Base-by-base conservation (phyloP, 2,329 filamentous ascomycete genomes). In the Ilyonectria destructans region DNA sequence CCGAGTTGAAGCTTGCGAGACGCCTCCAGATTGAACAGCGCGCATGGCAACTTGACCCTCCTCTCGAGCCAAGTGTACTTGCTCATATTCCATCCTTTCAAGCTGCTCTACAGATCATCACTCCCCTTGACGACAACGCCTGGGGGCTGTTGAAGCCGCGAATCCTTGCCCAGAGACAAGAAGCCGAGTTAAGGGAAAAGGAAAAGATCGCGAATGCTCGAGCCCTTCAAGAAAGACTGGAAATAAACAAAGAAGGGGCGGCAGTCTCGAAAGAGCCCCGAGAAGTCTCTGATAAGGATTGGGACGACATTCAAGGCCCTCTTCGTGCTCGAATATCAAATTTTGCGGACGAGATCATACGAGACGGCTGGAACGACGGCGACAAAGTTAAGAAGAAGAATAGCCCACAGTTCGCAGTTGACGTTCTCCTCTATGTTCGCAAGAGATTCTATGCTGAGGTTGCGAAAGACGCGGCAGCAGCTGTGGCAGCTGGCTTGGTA, bases 11-110 rank as follows among this genome's bases (percentile, higher is more conserved):
- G 78, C 87, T 88, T 62, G 85, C 84, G 65, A 87, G 92, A 69
- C 89, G 88, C 77, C 83, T 85, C 15, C 93, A 94, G 72, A 95
- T 96, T 75, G 92, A 95, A 78, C 87, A 87, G 58, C 88, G 92
- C 31, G 93, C 91, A 75, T 81, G 88, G 78, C 84, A 87, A 55
- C 85, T 96, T 56, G 80, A 90, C 35, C 92, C 92, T 29, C 91
- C 93, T 1, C 82, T 96, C 64, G 82, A 84, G 56, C 81, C 90
- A 45, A 86, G 85, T 71, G 84, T 93, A 48, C 83, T 95, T 65
- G 86, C 87, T 62, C 90, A 92, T 75, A 93, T 94, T 80, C 87
- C 92, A 54, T 90, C 92, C 1, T 96, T 94, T 78, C 89, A 92
- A 76, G 92, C 91, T 43, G 91, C 93, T 33, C 87, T 93, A 52